Evolutionary conservation across 352 stramenopile species (phyloP).

Genomic region (Halophytophthora batemanensis): DNA sequence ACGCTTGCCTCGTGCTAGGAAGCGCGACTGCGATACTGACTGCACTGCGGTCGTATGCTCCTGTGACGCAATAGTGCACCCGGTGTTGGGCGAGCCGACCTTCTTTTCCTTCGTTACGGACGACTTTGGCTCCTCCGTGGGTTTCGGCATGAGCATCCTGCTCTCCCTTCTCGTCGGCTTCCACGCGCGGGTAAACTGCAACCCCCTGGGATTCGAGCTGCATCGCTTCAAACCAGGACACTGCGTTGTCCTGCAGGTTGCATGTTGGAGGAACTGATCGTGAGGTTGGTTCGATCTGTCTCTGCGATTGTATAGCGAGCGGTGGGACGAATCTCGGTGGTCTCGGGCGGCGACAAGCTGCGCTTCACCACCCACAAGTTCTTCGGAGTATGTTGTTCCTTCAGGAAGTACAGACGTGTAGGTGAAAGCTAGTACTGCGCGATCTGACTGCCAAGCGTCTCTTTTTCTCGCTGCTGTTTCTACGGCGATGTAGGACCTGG

Average conservation of each 20-base stretch:
- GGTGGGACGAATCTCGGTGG: conserved; percentile 74
- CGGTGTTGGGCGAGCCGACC: conserved; percentile 61
- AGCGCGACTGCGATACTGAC: too few relatives aligned
- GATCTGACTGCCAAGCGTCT: background rate
- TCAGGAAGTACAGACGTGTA: too few relatives aligned
- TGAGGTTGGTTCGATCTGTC: too few relatives aligned
- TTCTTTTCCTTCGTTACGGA: conserved; percentile 81
- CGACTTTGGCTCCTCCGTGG: conserved; percentile 73
- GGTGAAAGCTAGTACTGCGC: background rate
- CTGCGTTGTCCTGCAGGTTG: too few relatives aligned
- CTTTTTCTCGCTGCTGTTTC: background rate
- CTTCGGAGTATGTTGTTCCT: conserved; percentile 54
- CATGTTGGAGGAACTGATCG: too few relatives aligned
- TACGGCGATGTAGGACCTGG: conserved; percentile 42
- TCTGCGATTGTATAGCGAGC: conserved; percentile 41
- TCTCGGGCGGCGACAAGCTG: conserved; percentile 73
- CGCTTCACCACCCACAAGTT: conserved; percentile 88
- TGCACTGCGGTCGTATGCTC: conserved; percentile 4
- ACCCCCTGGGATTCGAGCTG: background rate
- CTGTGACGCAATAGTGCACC: conserved; percentile 40
- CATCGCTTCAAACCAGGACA: background rate
- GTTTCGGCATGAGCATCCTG: conserved; percentile 81
- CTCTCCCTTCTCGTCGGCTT: conserved; percentile 80
- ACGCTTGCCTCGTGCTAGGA: too few relatives aligned
- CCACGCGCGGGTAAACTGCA: conserved; percentile 53